A percentile compares a stretch with the other conserved stretches of the same genome.
These are phyloP conservation scores for Daedalea quercina DNA, from an alignment of 768 basidiomycete species.

Conservation along the genomic window DNA sequence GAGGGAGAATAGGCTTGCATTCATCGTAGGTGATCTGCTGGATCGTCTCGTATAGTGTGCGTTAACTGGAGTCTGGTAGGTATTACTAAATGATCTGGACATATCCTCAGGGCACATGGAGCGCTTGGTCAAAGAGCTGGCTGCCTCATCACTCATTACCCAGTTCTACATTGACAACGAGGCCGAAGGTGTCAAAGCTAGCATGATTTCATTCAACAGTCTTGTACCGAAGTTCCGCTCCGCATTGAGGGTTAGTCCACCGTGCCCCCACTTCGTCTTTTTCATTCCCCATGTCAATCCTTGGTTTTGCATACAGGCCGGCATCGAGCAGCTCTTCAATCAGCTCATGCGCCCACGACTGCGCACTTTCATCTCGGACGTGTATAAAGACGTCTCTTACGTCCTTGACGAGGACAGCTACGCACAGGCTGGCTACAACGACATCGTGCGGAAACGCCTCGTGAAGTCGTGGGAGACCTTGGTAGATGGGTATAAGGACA, in stretches of 20 bases:
- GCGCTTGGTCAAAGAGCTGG: conserved; percentile 63
- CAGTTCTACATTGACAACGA: conserved; percentile 67
- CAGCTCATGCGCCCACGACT: conserved; percentile 86
- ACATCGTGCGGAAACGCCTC: conserved; percentile 85
- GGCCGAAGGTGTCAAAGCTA: conserved; percentile 39
- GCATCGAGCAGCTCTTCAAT: conserved; percentile 93
- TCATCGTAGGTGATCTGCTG: conserved; percentile 67
- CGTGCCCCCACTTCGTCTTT: not conserved
- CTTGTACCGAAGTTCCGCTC: conserved; percentile 61
- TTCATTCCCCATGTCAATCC: not conserved
- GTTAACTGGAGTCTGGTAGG: conserved; percentile 36
- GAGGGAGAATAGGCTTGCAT: conserved; percentile 69
- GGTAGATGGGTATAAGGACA: conserved; percentile 83
- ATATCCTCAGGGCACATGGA: conserved; percentile 87
- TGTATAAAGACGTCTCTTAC: conserved; percentile 89
- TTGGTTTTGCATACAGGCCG: conserved; percentile 40
- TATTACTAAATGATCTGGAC: conserved; percentile 91
- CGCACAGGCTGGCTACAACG: conserved; percentile 75
- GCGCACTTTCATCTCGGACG: conserved; percentile 75
- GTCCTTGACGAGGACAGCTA: conserved; percentile 86
- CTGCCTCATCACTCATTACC: conserved; percentile 42
- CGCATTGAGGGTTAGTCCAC: conserved; percentile 57
- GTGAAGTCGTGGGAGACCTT: conserved; percentile 81
- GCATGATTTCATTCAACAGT: conserved; percentile 44
- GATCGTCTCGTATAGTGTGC: not conserved